Conservation (phyloP, 2,329 filamentous ascomycete genomes). For the Colletotrichum higginsianum region DNA sequence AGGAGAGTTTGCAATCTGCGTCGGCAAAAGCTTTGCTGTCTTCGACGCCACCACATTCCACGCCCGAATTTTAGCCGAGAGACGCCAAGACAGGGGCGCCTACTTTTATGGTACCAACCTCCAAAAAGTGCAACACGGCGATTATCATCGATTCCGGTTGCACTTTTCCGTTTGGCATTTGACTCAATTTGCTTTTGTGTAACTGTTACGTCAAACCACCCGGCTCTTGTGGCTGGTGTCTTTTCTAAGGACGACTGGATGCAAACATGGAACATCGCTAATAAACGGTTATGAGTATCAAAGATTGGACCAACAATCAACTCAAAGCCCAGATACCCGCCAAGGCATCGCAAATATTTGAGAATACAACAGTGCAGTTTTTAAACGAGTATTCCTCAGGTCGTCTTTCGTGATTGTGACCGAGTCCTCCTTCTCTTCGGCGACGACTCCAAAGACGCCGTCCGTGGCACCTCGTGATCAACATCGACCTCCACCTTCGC, state of each 20-base stretch:
- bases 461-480: slow-evolving; percentile 7
- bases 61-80: slow-evolving; percentile 53
- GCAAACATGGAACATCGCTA: too few species aligned
- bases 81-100: slow-evolving; percentile 10
- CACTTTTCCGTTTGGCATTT: too few species aligned
- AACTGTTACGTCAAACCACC: too few species aligned
- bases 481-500: slow-evolving; percentile 42
- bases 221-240: neutral
- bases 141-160: too few species aligned
- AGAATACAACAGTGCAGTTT: neutral
- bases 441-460: slow-evolving; percentile 11
- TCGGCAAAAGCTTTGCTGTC: slow-evolving; percentile 47
- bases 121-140: neutral
- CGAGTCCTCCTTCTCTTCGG: slow-evolving; percentile 41
- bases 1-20: slow-evolving; percentile 44
- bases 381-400: neutral
- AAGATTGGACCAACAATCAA: neutral
- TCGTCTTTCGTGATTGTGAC: slow-evolving; percentile 27
- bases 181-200: neutral
- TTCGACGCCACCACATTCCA: slow-evolving; percentile 53
- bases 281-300: neutral
- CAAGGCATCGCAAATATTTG: neutral
- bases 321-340: neutral
- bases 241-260: neutral
- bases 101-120: neutral